A percentile compares a stretch with the other conserved stretches of the same genome.
These are phyloP conservation scores for Lathyrus oleraceus DNA, from an alignment of 306 rosid species.

Conservation along the genomic window DNA sequence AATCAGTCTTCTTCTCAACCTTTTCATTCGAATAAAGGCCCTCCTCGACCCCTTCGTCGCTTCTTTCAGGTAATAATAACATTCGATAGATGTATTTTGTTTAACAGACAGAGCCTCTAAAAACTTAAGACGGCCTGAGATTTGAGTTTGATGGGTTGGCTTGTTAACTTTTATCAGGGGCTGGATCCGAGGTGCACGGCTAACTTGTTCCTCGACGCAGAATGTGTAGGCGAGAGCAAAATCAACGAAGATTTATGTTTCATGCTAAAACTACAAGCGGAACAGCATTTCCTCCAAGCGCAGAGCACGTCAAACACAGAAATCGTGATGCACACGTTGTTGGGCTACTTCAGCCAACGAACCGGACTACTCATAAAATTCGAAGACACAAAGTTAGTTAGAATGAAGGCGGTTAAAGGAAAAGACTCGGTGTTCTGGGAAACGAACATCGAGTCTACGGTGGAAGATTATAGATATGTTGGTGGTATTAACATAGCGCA, in stretches of 20 bases:
- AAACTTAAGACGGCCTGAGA: too few relatives aligned
- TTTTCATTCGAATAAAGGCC: slow-evolving; percentile 72
- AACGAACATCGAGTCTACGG: slow-evolving; percentile 62
- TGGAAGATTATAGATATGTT: slow-evolving; percentile 61
- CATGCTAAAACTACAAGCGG: slow-evolving; percentile 66
- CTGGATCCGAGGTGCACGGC: slow-evolving; percentile 82
- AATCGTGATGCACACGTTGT: slow-evolving; percentile 61
- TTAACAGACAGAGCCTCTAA: not conserved
- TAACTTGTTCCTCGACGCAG: slow-evolving; percentile 72
- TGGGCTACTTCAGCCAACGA: slow-evolving; percentile 88
- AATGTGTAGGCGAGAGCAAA: slow-evolving; percentile 65
- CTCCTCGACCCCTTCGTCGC: slow-evolving; percentile 93
- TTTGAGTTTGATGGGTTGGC: not conserved
- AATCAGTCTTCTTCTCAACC: slow-evolving; percentile 82
- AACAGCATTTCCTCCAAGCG: slow-evolving; percentile 47
- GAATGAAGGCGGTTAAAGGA: slow-evolving; percentile 55
- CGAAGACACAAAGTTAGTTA: slow-evolving; percentile 78
- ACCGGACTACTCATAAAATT: slow-evolving; percentile 81
- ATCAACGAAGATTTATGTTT: slow-evolving; percentile 69
- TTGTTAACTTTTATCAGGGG: slow-evolving; percentile 51
- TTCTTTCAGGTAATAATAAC: slow-evolving; percentile 62
- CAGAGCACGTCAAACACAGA: slow-evolving; percentile 71
- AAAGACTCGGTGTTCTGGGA: slow-evolving; percentile 77
- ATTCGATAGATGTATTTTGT: not conserved
- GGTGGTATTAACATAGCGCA: slow-evolving; percentile 87